Percentiles rank a stretch among this genome's conserved stretches.
Evolutionary conservation across 2,329 filamentous ascomycete genomes (phyloP).

Genomic region (Fusarium avenaceum): DNA sequence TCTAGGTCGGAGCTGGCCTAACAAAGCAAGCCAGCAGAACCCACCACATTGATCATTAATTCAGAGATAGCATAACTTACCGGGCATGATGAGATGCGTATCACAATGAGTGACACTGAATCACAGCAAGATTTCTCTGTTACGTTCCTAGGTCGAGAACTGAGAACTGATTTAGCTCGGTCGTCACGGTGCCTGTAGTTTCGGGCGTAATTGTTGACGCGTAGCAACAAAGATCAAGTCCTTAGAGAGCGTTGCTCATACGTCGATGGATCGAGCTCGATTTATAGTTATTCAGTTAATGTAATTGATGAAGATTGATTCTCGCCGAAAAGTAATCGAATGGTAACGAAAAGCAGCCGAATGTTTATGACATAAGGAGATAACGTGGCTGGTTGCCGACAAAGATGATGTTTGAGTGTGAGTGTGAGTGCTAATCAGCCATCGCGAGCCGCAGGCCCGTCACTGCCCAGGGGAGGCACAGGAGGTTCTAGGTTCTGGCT

Average conservation of each 20-base stretch:
- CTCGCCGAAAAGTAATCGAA: background rate
- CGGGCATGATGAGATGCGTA: slow-evolving; percentile 34
- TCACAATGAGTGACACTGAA: slow-evolving; percentile 5
- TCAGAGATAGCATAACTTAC: slow-evolving; percentile 32
- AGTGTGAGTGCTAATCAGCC: slow-evolving; percentile 24
- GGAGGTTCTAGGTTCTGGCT: slow-evolving; percentile 20
- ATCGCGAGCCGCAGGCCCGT: slow-evolving; percentile 33
- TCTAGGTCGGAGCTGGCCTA: slow-evolving; percentile 23
- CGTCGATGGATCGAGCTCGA: background rate
- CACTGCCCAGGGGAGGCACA: slow-evolving; percentile 18
- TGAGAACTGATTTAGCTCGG: background rate
- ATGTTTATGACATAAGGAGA: slow-evolving; percentile 2
- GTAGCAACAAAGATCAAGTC: slow-evolving; percentile 1
- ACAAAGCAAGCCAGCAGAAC: slow-evolving; percentile 37
- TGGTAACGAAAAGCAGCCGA: background rate
- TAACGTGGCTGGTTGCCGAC: slow-evolving; percentile 10
- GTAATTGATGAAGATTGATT: slow-evolving; percentile 8
- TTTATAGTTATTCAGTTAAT: slow-evolving; percentile 2
- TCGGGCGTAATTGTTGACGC: slow-evolving; percentile 25
- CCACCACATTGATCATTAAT: slow-evolving; percentile 26
- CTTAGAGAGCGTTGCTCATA: background rate
- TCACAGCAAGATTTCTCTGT: background rate
- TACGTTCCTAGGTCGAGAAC: background rate
- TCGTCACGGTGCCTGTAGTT: slow-evolving; percentile 1
- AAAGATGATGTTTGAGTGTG: slow-evolving; percentile 9